Percentiles rank a stretch among this genome's conserved stretches.
Conservation (phyloP, 805 yeast genomes). For the Starmerella asiatica region DNA sequence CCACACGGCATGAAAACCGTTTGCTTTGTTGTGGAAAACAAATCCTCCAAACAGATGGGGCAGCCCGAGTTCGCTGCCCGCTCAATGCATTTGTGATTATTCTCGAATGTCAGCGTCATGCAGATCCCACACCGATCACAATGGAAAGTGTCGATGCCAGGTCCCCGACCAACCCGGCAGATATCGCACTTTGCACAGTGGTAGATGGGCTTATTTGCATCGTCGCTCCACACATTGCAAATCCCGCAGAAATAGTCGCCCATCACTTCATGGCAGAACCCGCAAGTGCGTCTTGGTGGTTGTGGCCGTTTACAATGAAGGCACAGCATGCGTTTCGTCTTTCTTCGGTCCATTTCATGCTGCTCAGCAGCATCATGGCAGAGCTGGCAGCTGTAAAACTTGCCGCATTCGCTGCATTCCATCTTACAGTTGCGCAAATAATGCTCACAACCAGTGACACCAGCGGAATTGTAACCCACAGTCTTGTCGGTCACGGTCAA, state of each 20-base stretch:
- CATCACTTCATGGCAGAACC: slow-evolving; percentile 49
- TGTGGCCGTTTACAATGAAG: slow-evolving; percentile 71
- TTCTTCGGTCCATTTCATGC: slow-evolving; percentile 47
- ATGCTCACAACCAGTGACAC: slow-evolving; percentile 63
- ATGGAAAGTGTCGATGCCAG: slow-evolving; percentile 82
- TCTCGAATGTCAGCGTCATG: slow-evolving; percentile 60
- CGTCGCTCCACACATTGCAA: slow-evolving; percentile 74
- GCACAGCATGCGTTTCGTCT: slow-evolving; percentile 60
- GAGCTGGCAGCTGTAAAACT: slow-evolving; percentile 70
- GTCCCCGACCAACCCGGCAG: slow-evolving; percentile 77
- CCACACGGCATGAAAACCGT: slow-evolving; percentile 92
- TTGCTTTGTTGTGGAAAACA: slow-evolving; percentile 67
- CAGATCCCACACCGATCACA: slow-evolving; percentile 85
- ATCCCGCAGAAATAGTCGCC: slow-evolving; percentile 65
- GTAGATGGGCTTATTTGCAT: slow-evolving; percentile 59
- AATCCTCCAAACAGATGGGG: slow-evolving; percentile 82
- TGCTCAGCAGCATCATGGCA: slow-evolving; percentile 62
- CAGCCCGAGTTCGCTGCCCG: slow-evolving; percentile 83
- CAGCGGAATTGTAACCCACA: slow-evolving; percentile 28
- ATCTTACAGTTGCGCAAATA: slow-evolving; percentile 72
- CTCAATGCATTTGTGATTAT: slow-evolving; percentile 71
- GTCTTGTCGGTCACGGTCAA: slow-evolving; percentile 32
- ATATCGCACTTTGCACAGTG: slow-evolving; percentile 91
- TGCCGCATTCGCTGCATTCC: slow-evolving; percentile 60
- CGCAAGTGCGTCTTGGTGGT: slow-evolving; percentile 55